Evolutionary conservation across 2,329 filamentous ascomycete genomes (phyloP), one percentile per base, ranked within the genome.

Genomic region (Alternaria viburni): DNA sequence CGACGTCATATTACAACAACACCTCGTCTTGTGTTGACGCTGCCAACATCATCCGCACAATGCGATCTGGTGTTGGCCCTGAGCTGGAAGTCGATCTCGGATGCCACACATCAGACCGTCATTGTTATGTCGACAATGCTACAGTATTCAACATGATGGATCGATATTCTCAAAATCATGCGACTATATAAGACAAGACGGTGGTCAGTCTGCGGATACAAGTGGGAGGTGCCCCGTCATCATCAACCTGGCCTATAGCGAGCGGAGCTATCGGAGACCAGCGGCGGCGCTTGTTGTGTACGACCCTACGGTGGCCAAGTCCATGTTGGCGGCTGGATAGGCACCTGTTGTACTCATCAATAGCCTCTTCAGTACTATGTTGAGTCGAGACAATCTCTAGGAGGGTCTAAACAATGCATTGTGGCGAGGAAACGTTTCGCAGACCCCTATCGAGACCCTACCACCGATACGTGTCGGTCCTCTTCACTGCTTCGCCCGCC

Each of bases 91-190:
- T 69, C 15, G 81, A 82, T 9, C 70, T 84, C 5, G 81, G 81
- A 21, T 84, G 81, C 58, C 59, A 71, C 28, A 69, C 64, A 6
- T 68, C 74, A 25, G 76, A 72, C 9, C 75, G 77, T 57, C 78
- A 83, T 43, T 84, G 81, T 57, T 75, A 81, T 21, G 80, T 84
- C n/a, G 75, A 81, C 54, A 83, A 83, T 66, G 67, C 77, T 2
- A 61, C 79, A 12, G 78, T 83, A 2, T 83, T 83, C 65, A 76
- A 79, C 56, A 76, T 83, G 12, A 82, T 85, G 78, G 82, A 84
- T 62, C 78, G 77, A 52, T 84, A 84, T 66, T 72, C 77, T 2
- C 72, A 70, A 44, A 69, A 67, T 21, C 47, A 66, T 30, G 58
- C 61, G 21, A 19, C 64, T 3, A 68, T 71, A 62, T 73, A 70